Base-by-base conservation (phyloP, 1,284 basidiomycete genomes). In the Irpex sp. region DNA sequence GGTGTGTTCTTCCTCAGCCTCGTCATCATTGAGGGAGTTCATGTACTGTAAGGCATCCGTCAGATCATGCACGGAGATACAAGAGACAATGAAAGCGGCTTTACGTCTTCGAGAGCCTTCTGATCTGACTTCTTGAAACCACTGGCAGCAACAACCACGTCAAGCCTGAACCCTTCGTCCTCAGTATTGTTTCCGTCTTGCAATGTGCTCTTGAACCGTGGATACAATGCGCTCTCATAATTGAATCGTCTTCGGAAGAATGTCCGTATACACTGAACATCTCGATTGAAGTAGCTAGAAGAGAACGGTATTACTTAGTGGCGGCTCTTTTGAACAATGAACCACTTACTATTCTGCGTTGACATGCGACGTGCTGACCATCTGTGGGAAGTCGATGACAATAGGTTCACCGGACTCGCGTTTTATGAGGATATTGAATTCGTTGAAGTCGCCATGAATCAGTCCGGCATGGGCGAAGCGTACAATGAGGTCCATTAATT, bases 381-480 rank as follows among this genome's bases (percentile, higher is more conserved):
- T 98, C 79, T 99, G 97, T 1, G 97, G 97, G 74, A 99, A 99
- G 79, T 99, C 97, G 69, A 99, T 99, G 39, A 99, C 87, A 60
- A 98, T 80, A 4, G 97, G 93, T 69, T 95, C 89, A 6, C 93
- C 92, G 49, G 82, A 83, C 61, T 89, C 88, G 58, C 89, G 86
- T 55, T 86, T 85, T 67, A 99, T 94, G 65, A 99, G 87, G 70
- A 99, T 95, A 76, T 99, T 99, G 81, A 99, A 99, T 74, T 99
- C 97, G 77, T 99, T 99, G 78, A 94, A 99, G 76, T 99, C 97
- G 58, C 97, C 97, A 72, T 99, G 97, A 61, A 99, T 98, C 21
- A 99, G 83, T 1, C 97, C 97, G 1, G 93, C 88, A 51, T 87
- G 87, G 2, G 96, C 97, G 68, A 99, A 91, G 59, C 95, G 92